phyloP scores from a whole-genome alignment of 208 protist species.

The Acanthamoeba royreba region DNA sequence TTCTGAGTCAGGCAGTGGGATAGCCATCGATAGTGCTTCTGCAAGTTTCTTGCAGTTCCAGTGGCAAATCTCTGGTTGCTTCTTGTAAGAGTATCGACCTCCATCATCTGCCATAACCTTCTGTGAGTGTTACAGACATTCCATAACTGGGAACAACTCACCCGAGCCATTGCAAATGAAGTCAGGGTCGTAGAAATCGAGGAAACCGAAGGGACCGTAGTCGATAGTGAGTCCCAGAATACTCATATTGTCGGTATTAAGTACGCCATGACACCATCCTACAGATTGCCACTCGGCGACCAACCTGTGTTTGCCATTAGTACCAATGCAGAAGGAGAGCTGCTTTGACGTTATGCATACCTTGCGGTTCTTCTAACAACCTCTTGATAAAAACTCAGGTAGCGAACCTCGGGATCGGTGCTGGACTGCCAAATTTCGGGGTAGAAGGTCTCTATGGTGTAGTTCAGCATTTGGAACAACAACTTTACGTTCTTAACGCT shows the following conservation, averaged over 20 bases:
- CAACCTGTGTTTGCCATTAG: neutral
- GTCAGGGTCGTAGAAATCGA: slow-evolving; percentile 67
- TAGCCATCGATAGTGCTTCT: neutral
- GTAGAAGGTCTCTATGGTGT: slow-evolving; percentile 51
- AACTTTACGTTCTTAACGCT: slow-evolving; percentile 28
- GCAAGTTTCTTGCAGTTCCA: slow-evolving; percentile 57
- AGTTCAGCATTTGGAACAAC: slow-evolving; percentile 45
- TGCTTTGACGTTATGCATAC: neutral
- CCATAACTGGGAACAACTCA: neutral
- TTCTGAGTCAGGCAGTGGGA: slow-evolving; percentile 6
- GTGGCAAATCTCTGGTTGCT: slow-evolving; percentile 52
- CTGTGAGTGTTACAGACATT: neutral
- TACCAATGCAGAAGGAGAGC: neutral
- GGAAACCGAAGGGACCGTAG: slow-evolving; percentile 79
- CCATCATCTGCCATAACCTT: neutral
- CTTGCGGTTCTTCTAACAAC: slow-evolving; percentile 52
- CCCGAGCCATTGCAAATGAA: slow-evolving; percentile 52
- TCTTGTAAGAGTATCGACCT: slow-evolving; percentile 51
- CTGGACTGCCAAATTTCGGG: slow-evolving; percentile 35
- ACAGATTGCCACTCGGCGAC: slow-evolving; percentile 70
- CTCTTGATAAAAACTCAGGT: slow-evolving; percentile 43
- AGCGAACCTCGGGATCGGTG: neutral
- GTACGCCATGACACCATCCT: slow-evolving; percentile 74
- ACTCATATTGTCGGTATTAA: slow-evolving; percentile 81
- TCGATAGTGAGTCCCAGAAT: slow-evolving; percentile 77